Conservation (phyloP, 495 filamentous ascomycete genomes). For the Hypoxylon fragiforme region DNA sequence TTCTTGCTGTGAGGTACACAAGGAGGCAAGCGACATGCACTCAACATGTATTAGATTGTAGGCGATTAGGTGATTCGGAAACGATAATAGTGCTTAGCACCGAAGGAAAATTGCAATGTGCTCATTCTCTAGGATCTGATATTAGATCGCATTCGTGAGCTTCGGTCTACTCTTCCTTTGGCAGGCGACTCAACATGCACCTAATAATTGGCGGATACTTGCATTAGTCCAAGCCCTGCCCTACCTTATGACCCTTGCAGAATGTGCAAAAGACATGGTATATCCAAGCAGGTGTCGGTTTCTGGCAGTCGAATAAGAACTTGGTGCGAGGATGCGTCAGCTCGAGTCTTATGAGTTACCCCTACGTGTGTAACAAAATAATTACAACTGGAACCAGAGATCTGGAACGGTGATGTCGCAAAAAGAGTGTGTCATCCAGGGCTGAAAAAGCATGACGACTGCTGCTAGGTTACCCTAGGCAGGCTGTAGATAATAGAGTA, state of each 20-base stretch:
- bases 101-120: background rate
- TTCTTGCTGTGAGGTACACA: background rate
- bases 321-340: conserved; percentile 20
- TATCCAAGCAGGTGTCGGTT: conserved; percentile 8
- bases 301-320: conserved; percentile 1
- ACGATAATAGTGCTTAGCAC: background rate
- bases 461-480: conserved; percentile 2
- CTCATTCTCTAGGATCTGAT: background rate
- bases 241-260: background rate
- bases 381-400: background rate
- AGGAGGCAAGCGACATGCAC: conserved; percentile 7
- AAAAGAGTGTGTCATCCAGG: background rate
- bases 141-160: background rate
- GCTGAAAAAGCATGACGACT: background rate
- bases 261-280: conserved; percentile 8
- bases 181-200: background rate
- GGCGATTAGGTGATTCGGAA: background rate
- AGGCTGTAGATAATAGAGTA: background rate
- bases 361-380: background rate
- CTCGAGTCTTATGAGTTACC: conserved; percentile 5
- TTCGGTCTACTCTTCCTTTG: background rate
- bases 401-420: background rate
- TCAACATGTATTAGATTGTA: background rate
- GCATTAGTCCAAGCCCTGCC: conserved; percentile 14
- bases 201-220: conserved; percentile 3